These are phyloP conservation scores for Nepenthes alata DNA, from an alignment of 179 eudicot genomes.

Conservation along the genomic window DNA sequence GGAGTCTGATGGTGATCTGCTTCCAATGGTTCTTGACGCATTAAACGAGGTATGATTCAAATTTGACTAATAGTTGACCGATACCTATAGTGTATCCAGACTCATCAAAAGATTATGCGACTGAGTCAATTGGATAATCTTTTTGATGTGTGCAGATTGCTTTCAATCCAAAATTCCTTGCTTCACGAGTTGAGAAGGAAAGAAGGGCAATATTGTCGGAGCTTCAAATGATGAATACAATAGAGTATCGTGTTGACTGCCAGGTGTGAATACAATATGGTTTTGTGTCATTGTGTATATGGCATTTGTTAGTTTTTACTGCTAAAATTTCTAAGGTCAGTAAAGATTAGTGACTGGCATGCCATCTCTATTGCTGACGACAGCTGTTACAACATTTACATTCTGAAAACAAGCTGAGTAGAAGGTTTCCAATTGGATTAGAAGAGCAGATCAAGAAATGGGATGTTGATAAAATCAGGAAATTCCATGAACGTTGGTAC, in stretches of 20 bases:
- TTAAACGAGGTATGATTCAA: slow-evolving; percentile 69
- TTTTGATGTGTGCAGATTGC: slow-evolving; percentile 54
- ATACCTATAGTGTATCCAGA: too few species aligned
- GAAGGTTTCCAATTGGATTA: slow-evolving; percentile 93
- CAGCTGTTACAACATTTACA: slow-evolving; percentile 93
- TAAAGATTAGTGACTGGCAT: background rate
- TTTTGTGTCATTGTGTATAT: background rate
- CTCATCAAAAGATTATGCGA: background rate
- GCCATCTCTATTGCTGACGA: slow-evolving; percentile 12
- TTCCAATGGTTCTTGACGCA: slow-evolving; percentile 93
- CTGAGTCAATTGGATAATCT: slow-evolving; percentile 2
- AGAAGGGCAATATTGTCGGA: slow-evolving; percentile 95
- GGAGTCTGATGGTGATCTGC: slow-evolving; percentile 87
- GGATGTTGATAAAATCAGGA: slow-evolving; percentile 96
- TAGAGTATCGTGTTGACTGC: slow-evolving; percentile 99
- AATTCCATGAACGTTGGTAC: slow-evolving; percentile 97
- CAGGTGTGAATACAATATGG: slow-evolving; percentile 42
- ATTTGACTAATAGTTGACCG: background rate
- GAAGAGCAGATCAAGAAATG: slow-evolving; percentile 98
- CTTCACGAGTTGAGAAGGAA: slow-evolving; percentile 99
- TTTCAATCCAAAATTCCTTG: slow-evolving; percentile 83
- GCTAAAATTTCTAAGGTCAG: too few species aligned
- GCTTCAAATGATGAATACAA: slow-evolving; percentile 99
- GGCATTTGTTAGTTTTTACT: background rate
- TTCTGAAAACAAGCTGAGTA: slow-evolving; percentile 97